Evolutionary conservation across 805 yeast species (phyloP).

Genomic region (Candida chauliodis): DNA sequence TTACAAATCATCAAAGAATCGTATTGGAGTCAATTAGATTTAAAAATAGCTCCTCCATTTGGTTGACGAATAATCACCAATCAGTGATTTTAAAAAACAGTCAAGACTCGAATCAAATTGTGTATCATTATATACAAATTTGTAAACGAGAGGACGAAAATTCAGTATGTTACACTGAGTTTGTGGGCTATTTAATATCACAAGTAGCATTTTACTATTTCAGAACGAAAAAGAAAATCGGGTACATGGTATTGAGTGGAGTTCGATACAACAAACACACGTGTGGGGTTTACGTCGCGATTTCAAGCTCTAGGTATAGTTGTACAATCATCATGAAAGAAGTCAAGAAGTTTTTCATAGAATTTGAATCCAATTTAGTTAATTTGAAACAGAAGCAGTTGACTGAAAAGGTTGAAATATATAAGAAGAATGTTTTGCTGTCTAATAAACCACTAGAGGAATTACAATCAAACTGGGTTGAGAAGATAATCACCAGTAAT

Average conservation of each 20-base stretch:
- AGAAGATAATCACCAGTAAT: constrained; percentile 47
- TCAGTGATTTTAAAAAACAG: constrained; percentile 26
- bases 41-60: constrained; percentile 34
- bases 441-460: constrained; percentile 25
- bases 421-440: constrained; percentile 27
- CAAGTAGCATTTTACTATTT: constrained; percentile 43
- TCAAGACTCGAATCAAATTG: constrained; percentile 50
- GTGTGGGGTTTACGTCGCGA: constrained; percentile 54
- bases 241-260: constrained; percentile 62
- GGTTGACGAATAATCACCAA: constrained; percentile 17
- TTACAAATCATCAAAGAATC: constrained; percentile 22
- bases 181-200: constrained; percentile 47
- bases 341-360: constrained; percentile 45
- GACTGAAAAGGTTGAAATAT: constrained; percentile 27
- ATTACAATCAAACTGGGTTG: constrained; percentile 41
- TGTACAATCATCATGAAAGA: constrained; percentile 41
- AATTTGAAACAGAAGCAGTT: constrained; percentile 34
- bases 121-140: constrained; percentile 54
- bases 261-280: constrained; percentile 47
- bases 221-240: constrained; percentile 55
- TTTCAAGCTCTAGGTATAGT: constrained; percentile 48
- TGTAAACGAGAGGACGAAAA: constrained; percentile 41
- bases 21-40: not conserved
- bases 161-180: constrained; percentile 38
- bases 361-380: constrained; percentile 34